phyloP scores from a whole-genome alignment of 768 basidiomycete genomes.

The Amanita brunnescens region DNA sequence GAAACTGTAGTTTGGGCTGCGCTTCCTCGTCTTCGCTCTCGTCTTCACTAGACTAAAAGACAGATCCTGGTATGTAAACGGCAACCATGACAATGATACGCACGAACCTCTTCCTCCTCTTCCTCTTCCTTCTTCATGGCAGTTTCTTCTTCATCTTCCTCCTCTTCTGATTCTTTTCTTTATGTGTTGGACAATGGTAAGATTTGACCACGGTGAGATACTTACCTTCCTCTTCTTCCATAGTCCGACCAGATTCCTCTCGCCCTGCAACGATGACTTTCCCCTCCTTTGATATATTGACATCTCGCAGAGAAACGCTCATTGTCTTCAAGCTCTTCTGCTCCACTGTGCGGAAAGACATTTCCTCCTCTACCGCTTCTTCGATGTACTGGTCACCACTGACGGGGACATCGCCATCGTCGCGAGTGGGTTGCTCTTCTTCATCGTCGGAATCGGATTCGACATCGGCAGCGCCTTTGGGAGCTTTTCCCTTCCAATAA shows the following conservation, averaged over 20 bases:
- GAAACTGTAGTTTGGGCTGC: conserved; percentile 65
- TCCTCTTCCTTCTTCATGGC: conserved; percentile 14
- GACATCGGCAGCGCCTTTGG: conserved; percentile 56
- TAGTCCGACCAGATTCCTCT: conserved; percentile 72
- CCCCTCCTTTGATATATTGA: conserved; percentile 73
- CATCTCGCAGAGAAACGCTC: conserved; percentile 70
- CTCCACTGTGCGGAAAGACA: conserved; percentile 27
- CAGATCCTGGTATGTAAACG: conserved; percentile 9
- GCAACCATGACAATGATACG: not conserved
- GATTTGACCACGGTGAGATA: conserved; percentile 15
- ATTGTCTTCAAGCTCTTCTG: conserved; percentile 40
- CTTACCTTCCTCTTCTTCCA: conserved; percentile 41
- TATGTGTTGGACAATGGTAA: conserved; percentile 8
- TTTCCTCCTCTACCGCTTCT: conserved; percentile 36
- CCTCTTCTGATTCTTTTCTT: conserved; percentile 1
- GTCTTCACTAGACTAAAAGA: conserved; percentile 74
- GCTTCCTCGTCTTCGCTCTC: conserved; percentile 73
- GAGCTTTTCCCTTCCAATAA: conserved; percentile 88
- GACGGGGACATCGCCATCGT: conserved; percentile 53
- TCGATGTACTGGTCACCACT: conserved; percentile 42
- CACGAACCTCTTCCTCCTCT: conserved; percentile 35
- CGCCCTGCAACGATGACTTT: conserved; percentile 73
- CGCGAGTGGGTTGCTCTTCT: conserved; percentile 24
- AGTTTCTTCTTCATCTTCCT: conserved; percentile 16
- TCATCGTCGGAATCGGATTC: conserved; percentile 62